phyloP scores from a whole-genome alignment of 2,329 filamentous ascomycete genomes.

The Nemania diffusa region DNA sequence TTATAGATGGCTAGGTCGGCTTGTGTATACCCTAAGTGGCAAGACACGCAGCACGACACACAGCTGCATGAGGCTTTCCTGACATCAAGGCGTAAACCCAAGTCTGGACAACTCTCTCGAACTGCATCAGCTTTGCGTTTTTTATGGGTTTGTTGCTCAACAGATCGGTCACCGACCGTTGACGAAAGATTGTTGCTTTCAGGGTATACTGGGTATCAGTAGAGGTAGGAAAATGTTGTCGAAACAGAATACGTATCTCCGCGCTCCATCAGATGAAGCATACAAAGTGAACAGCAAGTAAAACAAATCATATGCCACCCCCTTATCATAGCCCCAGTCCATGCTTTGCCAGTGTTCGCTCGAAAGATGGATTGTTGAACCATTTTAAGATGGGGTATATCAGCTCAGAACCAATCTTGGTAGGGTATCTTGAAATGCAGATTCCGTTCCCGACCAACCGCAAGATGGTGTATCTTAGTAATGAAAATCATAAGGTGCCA shows the following conservation, averaged over 20 bases:
- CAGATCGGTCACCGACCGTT: slow-evolving; percentile 34
- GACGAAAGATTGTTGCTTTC: slow-evolving; percentile 45
- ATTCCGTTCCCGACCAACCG: slow-evolving; percentile 52
- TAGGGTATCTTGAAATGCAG: slow-evolving; percentile 54
- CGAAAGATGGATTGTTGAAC: slow-evolving; percentile 39
- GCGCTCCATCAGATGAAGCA: slow-evolving; percentile 46
- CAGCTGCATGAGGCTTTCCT: slow-evolving; percentile 39
- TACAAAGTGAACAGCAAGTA: slow-evolving; percentile 48
- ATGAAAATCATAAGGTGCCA: slow-evolving; percentile 47
- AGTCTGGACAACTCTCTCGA: slow-evolving; percentile 14
- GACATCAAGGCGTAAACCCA: slow-evolving; percentile 27
- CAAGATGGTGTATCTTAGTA: slow-evolving; percentile 46
- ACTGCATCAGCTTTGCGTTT: slow-evolving; percentile 22
- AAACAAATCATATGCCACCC: slow-evolving; percentile 48
- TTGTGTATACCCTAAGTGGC: slow-evolving; percentile 44
- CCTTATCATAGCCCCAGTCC: slow-evolving; percentile 40
- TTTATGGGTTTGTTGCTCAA: slow-evolving; percentile 21
- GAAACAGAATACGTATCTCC: slow-evolving; percentile 45
- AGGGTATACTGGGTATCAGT: slow-evolving; percentile 54
- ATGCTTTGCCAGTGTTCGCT: slow-evolving; percentile 39
- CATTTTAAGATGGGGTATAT: slow-evolving; percentile 49
- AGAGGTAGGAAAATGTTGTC: slow-evolving; percentile 48
- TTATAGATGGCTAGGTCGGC: slow-evolving; percentile 47
- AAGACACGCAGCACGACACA: slow-evolving; percentile 39
- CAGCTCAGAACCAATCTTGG: slow-evolving; percentile 51